Percentiles rank a stretch among this genome's conserved stretches.
Evolutionary conservation across 1,284 basidiomycete species (phyloP).

Genomic region (Ceratobasidium sp.): DNA sequence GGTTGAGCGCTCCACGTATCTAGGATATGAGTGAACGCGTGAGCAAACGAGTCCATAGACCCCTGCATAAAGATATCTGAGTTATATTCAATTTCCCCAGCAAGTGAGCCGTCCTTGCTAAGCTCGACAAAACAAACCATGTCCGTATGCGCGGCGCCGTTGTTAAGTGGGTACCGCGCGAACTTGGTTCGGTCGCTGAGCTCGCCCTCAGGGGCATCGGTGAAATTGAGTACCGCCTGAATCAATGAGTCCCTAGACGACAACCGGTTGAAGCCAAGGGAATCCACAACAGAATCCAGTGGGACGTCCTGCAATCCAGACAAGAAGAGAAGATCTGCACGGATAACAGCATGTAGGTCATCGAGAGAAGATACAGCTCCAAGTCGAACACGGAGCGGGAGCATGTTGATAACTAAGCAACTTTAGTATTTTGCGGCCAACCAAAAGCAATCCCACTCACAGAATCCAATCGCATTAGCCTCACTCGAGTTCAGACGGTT

Average conservation of each 20-base stretch:
- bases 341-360: not conserved
- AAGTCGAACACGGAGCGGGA: conserved; percentile 12
- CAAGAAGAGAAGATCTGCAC: not conserved
- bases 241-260: conserved; percentile 2
- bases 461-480: conserved; percentile 1
- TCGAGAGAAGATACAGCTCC: not conserved
- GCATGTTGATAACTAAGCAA: not conserved
- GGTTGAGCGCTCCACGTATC: not conserved
- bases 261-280: conserved; percentile 3
- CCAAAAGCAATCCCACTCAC: not conserved
- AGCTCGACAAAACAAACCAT: conserved; percentile 13
- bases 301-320: not conserved
- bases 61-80: conserved; percentile 6
- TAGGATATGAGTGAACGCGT: conserved; percentile 1
- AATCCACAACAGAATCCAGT: not conserved
- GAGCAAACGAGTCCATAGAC: not conserved
- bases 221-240: not conserved
- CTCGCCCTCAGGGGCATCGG: conserved; percentile 8
- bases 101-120: conserved; percentile 7
- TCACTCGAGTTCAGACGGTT: not conserved
- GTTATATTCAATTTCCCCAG: conserved; percentile 11
- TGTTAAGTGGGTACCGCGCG: not conserved
- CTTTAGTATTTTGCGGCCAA: not conserved
- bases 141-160: conserved; percentile 15
- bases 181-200: not conserved